Conservation (phyloP, 768 basidiomycete species). For the Tubosaeta sp. region DNA sequence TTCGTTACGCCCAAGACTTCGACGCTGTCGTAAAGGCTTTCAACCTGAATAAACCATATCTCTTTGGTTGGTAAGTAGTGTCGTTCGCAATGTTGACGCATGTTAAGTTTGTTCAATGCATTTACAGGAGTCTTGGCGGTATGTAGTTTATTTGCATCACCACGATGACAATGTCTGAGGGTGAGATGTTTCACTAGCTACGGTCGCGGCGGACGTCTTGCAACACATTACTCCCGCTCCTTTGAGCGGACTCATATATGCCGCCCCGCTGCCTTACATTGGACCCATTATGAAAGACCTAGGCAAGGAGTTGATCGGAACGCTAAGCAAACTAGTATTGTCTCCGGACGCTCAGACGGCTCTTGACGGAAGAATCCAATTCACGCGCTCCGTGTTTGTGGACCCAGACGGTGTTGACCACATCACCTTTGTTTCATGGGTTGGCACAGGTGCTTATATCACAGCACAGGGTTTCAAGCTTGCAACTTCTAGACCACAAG, state of each 20-base stretch:
- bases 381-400: constrained; percentile 1
- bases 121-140: constrained; percentile 7
- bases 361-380: constrained; percentile 3
- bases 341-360: background rate
- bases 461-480: background rate
- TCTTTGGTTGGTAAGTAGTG: constrained; percentile 3
- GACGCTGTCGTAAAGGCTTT: constrained; percentile 1
- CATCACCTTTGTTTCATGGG: constrained; percentile 4
- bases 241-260: constrained; percentile 5
- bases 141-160: background rate
- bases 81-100: background rate
- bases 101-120: background rate
- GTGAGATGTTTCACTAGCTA: background rate
- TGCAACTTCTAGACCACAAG: background rate
- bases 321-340: background rate
- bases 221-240: background rate
- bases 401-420: constrained; percentile 6
- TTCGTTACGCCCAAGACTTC: constrained; percentile 8
- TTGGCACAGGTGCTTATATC: background rate
- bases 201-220: constrained; percentile 1
- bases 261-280: constrained; percentile 5
- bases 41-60: constrained; percentile 2
- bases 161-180: background rate
- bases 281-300: constrained; percentile 5
- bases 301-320: background rate